Base-by-base conservation (phyloP, 2,329 filamentous ascomycete species). In the Trichoderma sp. region DNA sequence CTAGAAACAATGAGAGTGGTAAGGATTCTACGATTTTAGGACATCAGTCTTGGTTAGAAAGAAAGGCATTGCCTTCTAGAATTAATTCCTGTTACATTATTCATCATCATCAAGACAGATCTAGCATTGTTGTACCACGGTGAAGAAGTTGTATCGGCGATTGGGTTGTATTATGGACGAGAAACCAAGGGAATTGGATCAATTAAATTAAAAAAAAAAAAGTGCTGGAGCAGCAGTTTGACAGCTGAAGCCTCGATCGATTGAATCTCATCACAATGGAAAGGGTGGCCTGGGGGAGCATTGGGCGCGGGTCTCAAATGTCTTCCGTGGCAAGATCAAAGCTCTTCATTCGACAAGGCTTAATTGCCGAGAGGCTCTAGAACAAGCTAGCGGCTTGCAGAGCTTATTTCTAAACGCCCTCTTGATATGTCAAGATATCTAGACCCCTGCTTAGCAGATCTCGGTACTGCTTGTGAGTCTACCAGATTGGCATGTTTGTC, bases 171-270 rank as follows among this genome's bases (percentile, higher is more conserved):
- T 18, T 4, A 9, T 30, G 3, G 28, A 6, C 4, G 3, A 15
- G 26, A 28, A 14, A 47, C n/a, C 1, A 3, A 21, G 4, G 0
- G 0, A 51, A 1, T 21, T 6, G 8, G 3, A 28, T 15, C 14
- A 7, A 28, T 28, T 32, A 7, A 32, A 32, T 32, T 9, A 4
- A 7, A 28, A 28, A 28, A 28, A 28, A 28, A 28, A 32, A 4
- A n/a, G 7, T 8, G 6, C 11, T 12, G 1, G 26, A 0, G 14
- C 2, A 11, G 7, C n/a, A 12, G 15, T 47, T 18, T 9, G 3
- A 43, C n/a, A 32, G 18, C 9, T 64, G 26, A 15, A 30, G 28
- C 6, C 12, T 51, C 15, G 28, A 39, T 21, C n/a, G 18, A 21
- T 64, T 32, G 26, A 32, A n/a, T 21, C 6, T n/a, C 6, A 32